Base-by-base conservation (phyloP, 2,329 filamentous ascomycete species). In the Tolypocladium sp. region DNA sequence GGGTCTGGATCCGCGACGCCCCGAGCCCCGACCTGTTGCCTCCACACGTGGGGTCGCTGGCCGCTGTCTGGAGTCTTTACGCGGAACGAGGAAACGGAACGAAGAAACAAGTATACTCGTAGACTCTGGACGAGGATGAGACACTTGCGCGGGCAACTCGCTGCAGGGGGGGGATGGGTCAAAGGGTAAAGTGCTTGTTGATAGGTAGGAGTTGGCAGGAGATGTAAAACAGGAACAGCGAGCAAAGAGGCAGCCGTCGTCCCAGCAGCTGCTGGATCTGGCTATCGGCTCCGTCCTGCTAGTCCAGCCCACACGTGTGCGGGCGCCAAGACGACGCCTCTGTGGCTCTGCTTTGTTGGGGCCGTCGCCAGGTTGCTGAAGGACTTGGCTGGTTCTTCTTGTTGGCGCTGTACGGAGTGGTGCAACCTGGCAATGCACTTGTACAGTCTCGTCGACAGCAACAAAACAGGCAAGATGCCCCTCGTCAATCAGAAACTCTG, bases 1-100 rank as follows among this genome's bases (percentile, higher is more conserved):
- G 55, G 55, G 42, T 57, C 55, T 30, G 55, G 55, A 57, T 51
- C 55, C 55, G 55, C 42, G 25, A 57, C 42, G 55, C 40, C 58
- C 33, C 52, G 33, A 41, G n/a, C 46, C 25, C 22, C 41, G 27
- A 37, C 56, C 42, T 20, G 40, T 55, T 30, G 37, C 25, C 54
- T 44, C 44, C 55, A 40, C 54, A 51, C 55, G 49, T 55, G 52
- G 46, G 37, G 46, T 30, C n/a, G 27, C 15, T 33, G 40, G 33
- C 27, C 17, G 38, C 35, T 15, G 57, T 25, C 30, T 57, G 35
- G 25, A 33, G 49, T n/a, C 17, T 35, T 10, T 20, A 27, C 17
- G 25, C 25, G 25, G 44, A 33, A 33, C 30, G 30, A 33, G 30
- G 30, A 33, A 33, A 41, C 13, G 38, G 15, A 20, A n/a, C 38